Evolutionary conservation across 176 grass and related monocot genomes (phyloP).

Genomic region (Oryza longistaminata): DNA sequence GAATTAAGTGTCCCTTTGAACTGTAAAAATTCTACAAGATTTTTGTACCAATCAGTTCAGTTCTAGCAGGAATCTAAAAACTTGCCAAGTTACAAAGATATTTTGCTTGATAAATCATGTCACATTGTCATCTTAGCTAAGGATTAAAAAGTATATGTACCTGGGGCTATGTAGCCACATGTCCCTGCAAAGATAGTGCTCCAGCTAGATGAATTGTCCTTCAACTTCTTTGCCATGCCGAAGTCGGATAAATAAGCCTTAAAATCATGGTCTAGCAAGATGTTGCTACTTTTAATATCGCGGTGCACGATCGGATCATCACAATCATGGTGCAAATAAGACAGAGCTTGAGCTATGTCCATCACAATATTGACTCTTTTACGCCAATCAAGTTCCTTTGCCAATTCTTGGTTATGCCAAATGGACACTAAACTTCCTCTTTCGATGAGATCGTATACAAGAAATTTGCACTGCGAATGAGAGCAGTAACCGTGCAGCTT

Average conservation of each 20-base stretch:
- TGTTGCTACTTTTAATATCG: background rate
- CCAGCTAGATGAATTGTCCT: constrained; percentile 18
- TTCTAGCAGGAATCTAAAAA: too few species aligned
- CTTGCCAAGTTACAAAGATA: too few species aligned
- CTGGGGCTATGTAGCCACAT: constrained; percentile 41
- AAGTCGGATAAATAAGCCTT: constrained; percentile 1
- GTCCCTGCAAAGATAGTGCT: constrained; percentile 40
- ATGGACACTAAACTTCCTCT: constrained; percentile 26
- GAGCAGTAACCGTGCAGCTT: constrained; percentile 38
- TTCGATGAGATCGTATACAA: constrained; percentile 39
- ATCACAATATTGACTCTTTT: background rate
- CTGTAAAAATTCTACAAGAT: too few species aligned
- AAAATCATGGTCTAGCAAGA: too few species aligned
- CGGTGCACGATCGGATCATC: constrained; percentile 21
- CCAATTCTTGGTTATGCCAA: constrained; percentile 18
- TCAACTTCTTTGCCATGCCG: constrained; percentile 36
- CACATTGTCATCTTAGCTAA: too few species aligned
- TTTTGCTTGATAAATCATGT: too few species aligned
- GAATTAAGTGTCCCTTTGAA: too few species aligned
- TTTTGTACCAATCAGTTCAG: background rate
- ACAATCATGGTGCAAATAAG: constrained; percentile 36
- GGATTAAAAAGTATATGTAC: background rate
- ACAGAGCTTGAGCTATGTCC: constrained; percentile 28
- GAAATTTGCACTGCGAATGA: constrained; percentile 16
- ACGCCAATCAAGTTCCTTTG: background rate